Evolutionary conservation across 805 yeast species (phyloP), one percentile per base, ranked within the genome.

Genomic region (Metschnikowia sp.): DNA sequence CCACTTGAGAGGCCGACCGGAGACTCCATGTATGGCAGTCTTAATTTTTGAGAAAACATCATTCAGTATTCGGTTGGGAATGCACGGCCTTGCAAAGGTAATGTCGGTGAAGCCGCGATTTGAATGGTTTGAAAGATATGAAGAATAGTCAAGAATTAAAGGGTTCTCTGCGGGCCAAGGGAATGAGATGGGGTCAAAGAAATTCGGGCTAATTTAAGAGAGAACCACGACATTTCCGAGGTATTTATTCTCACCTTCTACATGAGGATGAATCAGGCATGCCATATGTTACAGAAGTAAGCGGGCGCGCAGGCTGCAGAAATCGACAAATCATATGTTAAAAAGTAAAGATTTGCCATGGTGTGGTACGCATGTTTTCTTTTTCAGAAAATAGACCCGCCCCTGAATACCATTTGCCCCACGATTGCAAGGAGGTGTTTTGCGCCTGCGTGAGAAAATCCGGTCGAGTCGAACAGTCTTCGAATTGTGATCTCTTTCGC

Each of bases 11-110:
- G n/a, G 10, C 49, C 49, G 13, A 13, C 42, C 3, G 49, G 45
- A 10, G 49, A 46, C 42, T 46, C 49, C 38, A 41, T 37, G 39
- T 46, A 46, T 32, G 49, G 44, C 49, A 46, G 45, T 29, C 49
- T 46, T 28, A 46, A 40, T 12, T 46, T 46, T 33, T 46, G 49
- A 35, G 49, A 35, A n/a, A 46, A 46, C 49, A 46, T 46, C 7
- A n/a, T 28, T 10, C 22, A 4, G 28, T 18, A 4, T 28, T 13
- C 8, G 2, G 10, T 28, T 26, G 11, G 26, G 26, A 22, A 22
- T 22, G 26, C 26, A 22, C 26, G 7, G 26, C 26, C 7, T 22
- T 22, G 26, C 26, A 22, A 22, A 22, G 7, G 7, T 22, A 22
- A 22, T 22, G 7, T 22, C 26, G 26, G 26, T 22, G 28, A 36